Evolutionary conservation across 257 asterid species (phyloP).

Genomic region (Mitragyna speciosa): DNA sequence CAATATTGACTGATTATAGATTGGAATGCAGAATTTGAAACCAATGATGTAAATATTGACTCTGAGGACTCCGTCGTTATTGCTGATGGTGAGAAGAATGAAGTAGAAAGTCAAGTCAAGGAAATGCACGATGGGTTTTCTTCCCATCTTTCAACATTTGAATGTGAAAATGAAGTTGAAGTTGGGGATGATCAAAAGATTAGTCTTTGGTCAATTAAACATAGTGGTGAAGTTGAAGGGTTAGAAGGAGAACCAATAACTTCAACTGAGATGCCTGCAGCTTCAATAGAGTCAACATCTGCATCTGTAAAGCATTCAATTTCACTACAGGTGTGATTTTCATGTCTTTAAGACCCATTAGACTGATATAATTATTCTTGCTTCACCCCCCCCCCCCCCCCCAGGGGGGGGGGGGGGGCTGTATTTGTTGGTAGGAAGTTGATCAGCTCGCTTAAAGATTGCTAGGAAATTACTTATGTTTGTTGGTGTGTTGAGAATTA

Average conservation of each 20-base stretch:
- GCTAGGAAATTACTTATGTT: no score
- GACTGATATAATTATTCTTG: not conserved
- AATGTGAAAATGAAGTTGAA: slow-evolving; percentile 27
- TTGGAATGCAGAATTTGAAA: slow-evolving; percentile 17
- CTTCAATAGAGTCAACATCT: slow-evolving; percentile 21
- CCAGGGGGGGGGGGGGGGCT: no score
- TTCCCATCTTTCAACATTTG: slow-evolving; percentile 26
- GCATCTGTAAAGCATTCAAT: slow-evolving; percentile 36
- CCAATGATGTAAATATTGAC: slow-evolving; percentile 19
- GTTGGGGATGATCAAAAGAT: slow-evolving; percentile 26
- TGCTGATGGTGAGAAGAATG: slow-evolving; percentile 35
- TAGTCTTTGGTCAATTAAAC: slow-evolving; percentile 11
- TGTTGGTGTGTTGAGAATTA: no score
- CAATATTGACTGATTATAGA: not conserved
- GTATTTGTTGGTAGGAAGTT: not conserved
- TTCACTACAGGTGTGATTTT: slow-evolving; percentile 47
- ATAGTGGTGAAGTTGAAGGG: slow-evolving; percentile 28
- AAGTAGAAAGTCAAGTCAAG: slow-evolving; percentile 27
- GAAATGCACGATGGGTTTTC: slow-evolving; percentile 30
- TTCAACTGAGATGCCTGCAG: slow-evolving; percentile 21
- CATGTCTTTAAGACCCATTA: not conserved
- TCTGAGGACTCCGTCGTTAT: slow-evolving; percentile 20
- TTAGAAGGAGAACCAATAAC: slow-evolving; percentile 20
- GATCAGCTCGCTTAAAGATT: not conserved
- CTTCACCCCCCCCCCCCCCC: not conserved